Evolutionary conservation across 2,329 filamentous ascomycete genomes (phyloP).

Genomic region (Xylariales sp.): DNA sequence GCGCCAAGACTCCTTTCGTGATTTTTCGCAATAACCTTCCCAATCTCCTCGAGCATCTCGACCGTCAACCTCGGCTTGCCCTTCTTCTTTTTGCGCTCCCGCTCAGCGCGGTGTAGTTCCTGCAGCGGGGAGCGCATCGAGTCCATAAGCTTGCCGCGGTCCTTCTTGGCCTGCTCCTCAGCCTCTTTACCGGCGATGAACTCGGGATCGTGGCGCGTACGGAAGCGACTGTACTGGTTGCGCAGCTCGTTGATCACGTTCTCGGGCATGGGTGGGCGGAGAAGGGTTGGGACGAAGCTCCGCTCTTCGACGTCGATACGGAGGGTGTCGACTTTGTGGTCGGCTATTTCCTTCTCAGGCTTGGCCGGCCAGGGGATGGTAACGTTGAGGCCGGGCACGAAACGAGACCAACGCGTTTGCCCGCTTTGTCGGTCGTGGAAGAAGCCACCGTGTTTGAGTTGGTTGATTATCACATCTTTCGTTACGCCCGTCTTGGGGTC

Average conservation of each 20-base stretch:
- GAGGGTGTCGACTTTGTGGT: constrained; percentile 64
- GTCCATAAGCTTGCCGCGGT: constrained; percentile 33
- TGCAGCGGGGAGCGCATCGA: constrained; percentile 48
- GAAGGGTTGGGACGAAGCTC: constrained; percentile 74
- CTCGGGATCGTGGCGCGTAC: constrained; percentile 72
- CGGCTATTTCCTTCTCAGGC: constrained; percentile 43
- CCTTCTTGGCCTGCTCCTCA: constrained; percentile 46
- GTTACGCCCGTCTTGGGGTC: constrained; percentile 60
- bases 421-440: constrained; percentile 45
- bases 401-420: constrained; percentile 45
- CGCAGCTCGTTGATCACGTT: constrained; percentile 81
- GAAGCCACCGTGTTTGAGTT: constrained; percentile 53
- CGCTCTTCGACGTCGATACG: constrained; percentile 69
- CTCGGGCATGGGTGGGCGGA: constrained; percentile 72
- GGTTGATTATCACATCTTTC: constrained; percentile 73
- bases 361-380: constrained; percentile 72
- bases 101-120: constrained; percentile 53
- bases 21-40: constrained; percentile 55
- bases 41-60: constrained; percentile 59
- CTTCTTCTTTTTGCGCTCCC: constrained; percentile 43
- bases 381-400: constrained; percentile 67
- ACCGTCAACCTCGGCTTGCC: constrained; percentile 53
- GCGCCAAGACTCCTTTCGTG: constrained; percentile 36
- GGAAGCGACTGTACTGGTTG: constrained; percentile 76
- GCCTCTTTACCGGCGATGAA: constrained; percentile 62